Base-by-base conservation (phyloP, 192 early-diverging fungal species). In the Coemansia sp. region DNA sequence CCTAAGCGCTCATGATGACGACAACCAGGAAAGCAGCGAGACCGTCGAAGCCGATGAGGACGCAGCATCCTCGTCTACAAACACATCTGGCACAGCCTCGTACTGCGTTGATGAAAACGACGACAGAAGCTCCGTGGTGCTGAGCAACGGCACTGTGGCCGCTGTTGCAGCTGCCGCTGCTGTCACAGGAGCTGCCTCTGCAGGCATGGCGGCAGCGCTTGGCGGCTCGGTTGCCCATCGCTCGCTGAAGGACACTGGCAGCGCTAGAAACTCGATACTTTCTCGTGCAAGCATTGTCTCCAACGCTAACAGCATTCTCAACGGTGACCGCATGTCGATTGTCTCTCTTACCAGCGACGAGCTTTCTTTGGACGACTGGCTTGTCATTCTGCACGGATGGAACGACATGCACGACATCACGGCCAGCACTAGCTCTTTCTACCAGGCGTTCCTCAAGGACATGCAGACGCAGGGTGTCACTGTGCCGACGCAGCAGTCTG, bases 311-410 rank as follows among this genome's bases (percentile, higher is more conserved):
- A 61, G 41, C 66, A 61, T 70, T 48, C 60, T 37, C n/a, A 57
- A 58, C 43, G 58, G 17, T 54, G 45, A 73, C 62, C 45, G 62
- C 14, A 43, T 63, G 59, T 41, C 65, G 4, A 73, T 73, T 14
- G 20, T 33, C 8, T 57, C 57, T 33, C 57, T 56, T n/a, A 33
- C 52, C 22, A 54, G 39, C 38, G 78, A 63, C 33, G 76, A 83
- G 66, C 72, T 83, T 33, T 66, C 81, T 3, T 55, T 78, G 57
- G 81, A 83, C 65, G 76, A 78, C 69, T 83, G 81, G 76, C 64
- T 83, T 22, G 73, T 83, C 1, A 64, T 83, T 28, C 63, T 78
- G 59, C 81, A 63, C 32, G 81, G 81, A 28, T 78, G 81, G 75
- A 77, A 66, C 59, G 73, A 72, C 56, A 78, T 69, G 59, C 69